Evolutionary conservation across 805 yeast species (phyloP).

Genomic region (Saccharomycopsis malanga): DNA sequence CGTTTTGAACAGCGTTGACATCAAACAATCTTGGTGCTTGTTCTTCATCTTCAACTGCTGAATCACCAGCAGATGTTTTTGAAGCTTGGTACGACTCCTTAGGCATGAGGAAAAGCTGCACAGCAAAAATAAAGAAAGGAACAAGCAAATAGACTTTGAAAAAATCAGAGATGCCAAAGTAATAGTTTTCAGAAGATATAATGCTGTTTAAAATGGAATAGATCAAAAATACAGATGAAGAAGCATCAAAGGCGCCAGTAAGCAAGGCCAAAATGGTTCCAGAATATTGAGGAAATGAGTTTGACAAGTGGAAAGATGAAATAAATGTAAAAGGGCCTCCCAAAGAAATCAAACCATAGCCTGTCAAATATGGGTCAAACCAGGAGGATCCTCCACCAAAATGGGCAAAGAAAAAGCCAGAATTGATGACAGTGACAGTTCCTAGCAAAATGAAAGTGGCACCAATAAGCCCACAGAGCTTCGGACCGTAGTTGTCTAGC

Average conservation of each 20-base stretch:
- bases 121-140: slow-evolving; percentile 67
- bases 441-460: slow-evolving; percentile 52
- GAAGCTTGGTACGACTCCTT: slow-evolving; percentile 47
- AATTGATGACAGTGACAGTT: slow-evolving; percentile 39
- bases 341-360: slow-evolving; percentile 70
- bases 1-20: slow-evolving; percentile 9
- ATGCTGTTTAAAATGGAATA: slow-evolving; percentile 57
- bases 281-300: slow-evolving; percentile 74
- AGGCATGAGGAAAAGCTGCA: slow-evolving; percentile 82
- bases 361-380: slow-evolving; percentile 61
- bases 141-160: slow-evolving; percentile 66
- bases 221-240: slow-evolving; percentile 76
- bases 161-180: slow-evolving; percentile 42
- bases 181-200: slow-evolving; percentile 25
- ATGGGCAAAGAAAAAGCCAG: slow-evolving; percentile 27
- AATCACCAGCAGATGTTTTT: background rate
- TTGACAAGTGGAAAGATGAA: slow-evolving; percentile 84
- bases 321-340: slow-evolving; percentile 95
- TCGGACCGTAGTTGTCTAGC: slow-evolving; percentile 78
- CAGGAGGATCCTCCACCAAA: no score
- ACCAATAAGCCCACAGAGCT: slow-evolving; percentile 71
- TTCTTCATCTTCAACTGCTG: background rate
- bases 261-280: slow-evolving; percentile 75
- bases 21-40: background rate
- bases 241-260: slow-evolving; percentile 89